Conservation (phyloP, 257 asterid genomes). For the Schizonepeta tenuifolia region DNA sequence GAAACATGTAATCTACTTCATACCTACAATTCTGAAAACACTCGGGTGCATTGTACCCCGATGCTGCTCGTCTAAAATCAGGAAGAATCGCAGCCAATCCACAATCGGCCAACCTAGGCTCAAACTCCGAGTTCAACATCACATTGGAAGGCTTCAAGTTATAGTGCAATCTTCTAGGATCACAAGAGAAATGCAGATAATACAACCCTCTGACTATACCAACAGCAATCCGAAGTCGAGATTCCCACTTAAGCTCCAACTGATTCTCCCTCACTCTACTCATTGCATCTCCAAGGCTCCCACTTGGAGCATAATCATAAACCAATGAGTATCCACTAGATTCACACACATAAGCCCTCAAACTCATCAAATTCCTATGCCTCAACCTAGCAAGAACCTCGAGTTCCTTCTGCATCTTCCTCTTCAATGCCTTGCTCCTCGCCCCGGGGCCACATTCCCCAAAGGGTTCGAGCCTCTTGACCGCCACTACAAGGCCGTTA, state of each 20-base stretch:
- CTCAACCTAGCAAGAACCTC: constrained; percentile 66
- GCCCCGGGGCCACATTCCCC: constrained; percentile 41
- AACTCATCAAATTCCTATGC: constrained; percentile 91
- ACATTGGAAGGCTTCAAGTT: constrained; percentile 92
- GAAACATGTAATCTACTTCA: constrained; percentile 6
- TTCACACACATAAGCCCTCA: constrained; percentile 76
- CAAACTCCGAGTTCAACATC: constrained; percentile 69
- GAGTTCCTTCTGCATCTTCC: constrained; percentile 61
- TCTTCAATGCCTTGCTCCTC: constrained; percentile 50
- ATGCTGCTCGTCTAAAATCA: constrained; percentile 47
- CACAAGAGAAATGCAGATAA: constrained; percentile 81
- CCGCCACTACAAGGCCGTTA: constrained; percentile 77
- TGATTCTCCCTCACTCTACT: constrained; percentile 63
- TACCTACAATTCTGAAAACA: constrained; percentile 77
- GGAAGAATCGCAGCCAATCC: constrained; percentile 74
- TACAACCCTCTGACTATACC: constrained; percentile 79
- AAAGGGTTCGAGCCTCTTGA: constrained; percentile 69
- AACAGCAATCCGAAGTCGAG: constrained; percentile 72
- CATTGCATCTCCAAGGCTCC: constrained; percentile 88
- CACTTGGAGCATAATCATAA: constrained; percentile 67
- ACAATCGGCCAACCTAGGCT: constrained; percentile 81
- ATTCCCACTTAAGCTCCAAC: constrained; percentile 79
- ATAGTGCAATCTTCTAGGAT: constrained; percentile 65
- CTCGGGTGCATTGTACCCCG: constrained; percentile 75
- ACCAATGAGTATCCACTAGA: constrained; percentile 58